phyloP scores from a whole-genome alignment of 1,284 basidiomycete species.

The Schizophyllum commune region DNA sequence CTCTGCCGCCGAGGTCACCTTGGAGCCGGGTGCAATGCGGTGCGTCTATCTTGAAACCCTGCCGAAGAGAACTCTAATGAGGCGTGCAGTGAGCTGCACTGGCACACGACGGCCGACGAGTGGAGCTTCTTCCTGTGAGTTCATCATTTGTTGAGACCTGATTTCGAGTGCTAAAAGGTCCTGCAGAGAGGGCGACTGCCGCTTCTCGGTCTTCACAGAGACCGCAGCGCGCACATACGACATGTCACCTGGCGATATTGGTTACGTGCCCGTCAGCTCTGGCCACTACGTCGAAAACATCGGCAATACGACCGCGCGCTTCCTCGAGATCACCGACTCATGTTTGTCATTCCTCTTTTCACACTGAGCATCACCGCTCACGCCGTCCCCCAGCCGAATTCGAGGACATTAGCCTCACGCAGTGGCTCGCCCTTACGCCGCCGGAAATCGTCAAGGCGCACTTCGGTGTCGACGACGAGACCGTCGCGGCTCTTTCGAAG shows the following conservation, averaged over 20 bases:
- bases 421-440: slow-evolving; percentile 64
- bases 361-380: background rate
- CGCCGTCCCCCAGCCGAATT: slow-evolving; percentile 9
- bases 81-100: slow-evolving; percentile 17
- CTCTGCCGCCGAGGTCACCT: slow-evolving; percentile 58
- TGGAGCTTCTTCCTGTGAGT: slow-evolving; percentile 52
- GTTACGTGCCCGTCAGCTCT: slow-evolving; percentile 39
- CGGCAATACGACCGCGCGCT: slow-evolving; percentile 51
- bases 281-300: slow-evolving; percentile 67
- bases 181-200: slow-evolving; percentile 44
- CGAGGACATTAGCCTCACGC: slow-evolving; percentile 9
- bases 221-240: slow-evolving; percentile 63
- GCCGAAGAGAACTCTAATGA: background rate
- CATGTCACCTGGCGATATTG: slow-evolving; percentile 56
- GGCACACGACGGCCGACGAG: slow-evolving; percentile 68
- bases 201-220: slow-evolving; percentile 58
- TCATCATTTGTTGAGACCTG: background rate
- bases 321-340: slow-evolving; percentile 40
- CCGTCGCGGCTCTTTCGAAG: background rate
- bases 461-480: slow-evolving; percentile 18
- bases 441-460: slow-evolving; percentile 56
- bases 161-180: background rate
- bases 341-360: background rate
- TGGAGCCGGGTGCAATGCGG: slow-evolving; percentile 61
- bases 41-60: slow-evolving; percentile 13